Percentiles rank a stretch among this genome's conserved stretches.
These are phyloP conservation scores for Podaxis pistillaris DNA, from an alignment of 768 basidiomycete species.

Conservation along the genomic window DNA sequence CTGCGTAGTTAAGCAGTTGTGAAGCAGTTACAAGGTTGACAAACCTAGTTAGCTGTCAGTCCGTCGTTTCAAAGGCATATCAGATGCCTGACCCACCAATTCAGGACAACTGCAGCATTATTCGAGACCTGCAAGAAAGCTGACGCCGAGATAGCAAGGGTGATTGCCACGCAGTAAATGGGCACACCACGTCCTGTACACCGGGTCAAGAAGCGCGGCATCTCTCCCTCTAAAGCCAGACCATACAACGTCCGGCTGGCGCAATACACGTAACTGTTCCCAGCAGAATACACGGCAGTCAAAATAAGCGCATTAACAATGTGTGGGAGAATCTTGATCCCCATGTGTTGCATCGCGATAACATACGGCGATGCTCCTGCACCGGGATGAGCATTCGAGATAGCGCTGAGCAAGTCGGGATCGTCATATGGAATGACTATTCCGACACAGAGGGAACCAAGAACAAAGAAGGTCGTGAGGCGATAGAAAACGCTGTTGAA, in stretches of 20 bases:
- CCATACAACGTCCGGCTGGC: conserved; percentile 53
- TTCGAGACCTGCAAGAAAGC: conserved; percentile 52
- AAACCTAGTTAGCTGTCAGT: conserved; percentile 30
- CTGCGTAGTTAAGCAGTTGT: conserved; percentile 46
- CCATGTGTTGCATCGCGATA: conserved; percentile 70
- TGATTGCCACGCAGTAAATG: conserved; percentile 46
- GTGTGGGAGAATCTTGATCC: conserved; percentile 63
- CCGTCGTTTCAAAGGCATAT: background rate
- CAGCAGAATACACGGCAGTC: conserved; percentile 69
- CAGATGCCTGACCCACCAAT: conserved; percentile 36
- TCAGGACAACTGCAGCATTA: conserved; percentile 43
- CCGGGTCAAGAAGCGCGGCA: conserved; percentile 48
- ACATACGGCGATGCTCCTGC: conserved; percentile 79
- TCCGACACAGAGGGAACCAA: conserved; percentile 70
- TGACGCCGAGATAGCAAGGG: conserved; percentile 36
- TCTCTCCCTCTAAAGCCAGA: conserved; percentile 60
- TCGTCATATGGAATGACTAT: conserved; percentile 79
- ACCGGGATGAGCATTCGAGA: conserved; percentile 55
- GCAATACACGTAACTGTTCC: conserved; percentile 67
- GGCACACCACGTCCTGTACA: conserved; percentile 60
- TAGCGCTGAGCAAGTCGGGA: conserved; percentile 45
- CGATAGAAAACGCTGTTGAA: conserved; percentile 79
- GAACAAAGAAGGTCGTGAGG: conserved; percentile 73
- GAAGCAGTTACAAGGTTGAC: conserved; percentile 50
- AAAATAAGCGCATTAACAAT: conserved; percentile 75